Evolutionary conservation across 805 yeast genomes (phyloP), one percentile per base, ranked within the genome.

Genomic region (Sungouiozyma ichnusensis): DNA sequence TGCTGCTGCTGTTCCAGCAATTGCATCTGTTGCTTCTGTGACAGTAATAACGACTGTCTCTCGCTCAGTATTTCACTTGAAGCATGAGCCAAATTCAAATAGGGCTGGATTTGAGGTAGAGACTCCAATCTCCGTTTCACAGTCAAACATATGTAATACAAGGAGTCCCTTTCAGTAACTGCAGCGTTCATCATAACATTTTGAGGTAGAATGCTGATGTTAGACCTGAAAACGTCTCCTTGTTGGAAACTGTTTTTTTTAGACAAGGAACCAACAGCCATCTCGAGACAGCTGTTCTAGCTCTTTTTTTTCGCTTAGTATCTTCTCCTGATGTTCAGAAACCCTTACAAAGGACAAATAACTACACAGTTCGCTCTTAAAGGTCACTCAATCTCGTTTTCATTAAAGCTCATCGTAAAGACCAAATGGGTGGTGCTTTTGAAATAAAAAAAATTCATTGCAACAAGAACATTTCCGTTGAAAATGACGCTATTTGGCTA

Each of bases 1-100:
- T 38, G 40, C 24, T 43, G 44, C 36, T 39, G 35, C 16, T 42
- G 16, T 32, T 43, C 31, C 38, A 53, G 57, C 41, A 63, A 65
- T 35, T 60, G 62, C 40, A 62, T 65, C 41, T 63, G 65, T 35
- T 60, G 62, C 40, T 62, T 65, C 46, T 68, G 72, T 3, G 72
- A 65, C n/a, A 67, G 44, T 4, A 64, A 45, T 33, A 67, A 62
- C 1, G 87, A 84, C 62, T 83, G 92, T 51, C 79, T 81, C 55
- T 82, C 90, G 37, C 84, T 75, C 38, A 77, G 65, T 29, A 72
- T 74, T 54, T 82, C 88, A 5, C 87, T 83, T 13, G 78, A 68
- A 11, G 73, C 66, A 57, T 72, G 73, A 2, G 90, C 88, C 32
- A 76, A 64, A 41, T 73, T 72, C 44, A 84, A 56, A 58, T 77